Conservation (phyloP, 306 rosid genomes). For the Psophocarpus tetragonolobus region DNA sequence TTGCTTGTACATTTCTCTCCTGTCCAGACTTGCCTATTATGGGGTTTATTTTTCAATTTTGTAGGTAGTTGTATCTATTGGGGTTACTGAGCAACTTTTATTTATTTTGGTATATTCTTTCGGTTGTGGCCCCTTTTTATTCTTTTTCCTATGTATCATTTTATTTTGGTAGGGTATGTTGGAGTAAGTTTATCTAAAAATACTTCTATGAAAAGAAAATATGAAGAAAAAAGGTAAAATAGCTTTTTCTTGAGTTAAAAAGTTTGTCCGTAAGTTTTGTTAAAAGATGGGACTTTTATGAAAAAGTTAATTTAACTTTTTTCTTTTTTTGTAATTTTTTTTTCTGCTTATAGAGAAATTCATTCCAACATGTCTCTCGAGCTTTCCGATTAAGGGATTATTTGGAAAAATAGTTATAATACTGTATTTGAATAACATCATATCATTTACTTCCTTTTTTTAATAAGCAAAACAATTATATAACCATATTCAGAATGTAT, state of each 20-base stretch:
- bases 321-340: too few relatives aligned
- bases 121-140: not conserved
- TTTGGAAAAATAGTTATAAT: not conserved
- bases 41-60: constrained; percentile 18
- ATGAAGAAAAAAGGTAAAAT: too few relatives aligned
- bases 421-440: too few relatives aligned
- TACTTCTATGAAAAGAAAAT: too few relatives aligned
- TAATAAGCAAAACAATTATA: not conserved
- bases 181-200: too few relatives aligned
- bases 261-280: too few relatives aligned
- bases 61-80: constrained; percentile 34
- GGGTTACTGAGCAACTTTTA: not conserved
- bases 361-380: not conserved
- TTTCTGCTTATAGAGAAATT: too few relatives aligned
- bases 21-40: not conserved
- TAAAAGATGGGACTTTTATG: too few relatives aligned
- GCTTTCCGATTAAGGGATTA: not conserved
- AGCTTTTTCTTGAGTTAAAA: too few relatives aligned
- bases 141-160: not conserved
- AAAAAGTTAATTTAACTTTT: too few relatives aligned
- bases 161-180: not conserved
- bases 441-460: too few relatives aligned
- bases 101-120: not conserved
- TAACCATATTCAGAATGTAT: too few relatives aligned
- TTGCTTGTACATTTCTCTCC: constrained; percentile 42